Percentiles rank a stretch among this genome's conserved stretches.
phyloP scores from a whole-genome alignment of 2,329 filamentous ascomycete species.

The Arthrobotrys entomopaga region DNA sequence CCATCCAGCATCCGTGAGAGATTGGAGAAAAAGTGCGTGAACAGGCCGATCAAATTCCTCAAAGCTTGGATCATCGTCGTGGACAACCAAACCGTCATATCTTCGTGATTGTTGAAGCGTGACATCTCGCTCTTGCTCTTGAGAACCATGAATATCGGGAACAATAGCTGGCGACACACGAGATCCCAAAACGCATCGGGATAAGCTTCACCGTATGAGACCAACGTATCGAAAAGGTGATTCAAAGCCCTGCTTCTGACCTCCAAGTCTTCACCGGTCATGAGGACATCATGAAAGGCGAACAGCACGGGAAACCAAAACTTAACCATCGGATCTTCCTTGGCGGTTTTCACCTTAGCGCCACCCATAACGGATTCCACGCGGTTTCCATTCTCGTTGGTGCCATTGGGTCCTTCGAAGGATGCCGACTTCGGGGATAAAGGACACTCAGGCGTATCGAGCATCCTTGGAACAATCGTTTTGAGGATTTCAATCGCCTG shows the following conservation, averaged over 20 bases:
- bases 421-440: conserved; percentile 74
- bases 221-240: conserved; percentile 94
- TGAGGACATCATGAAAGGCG: conserved; percentile 97
- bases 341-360: conserved; percentile 66
- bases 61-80: conserved; percentile 99
- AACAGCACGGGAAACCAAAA: conserved; percentile 99
- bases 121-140: conserved; percentile 96
- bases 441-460: conserved; percentile 93
- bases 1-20: conserved; percentile 97
- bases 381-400: conserved; percentile 53
- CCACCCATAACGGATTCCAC: conserved; percentile 30
- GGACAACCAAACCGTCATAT: conserved; percentile 96
- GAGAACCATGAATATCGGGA: conserved; percentile 97
- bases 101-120: conserved; percentile 93
- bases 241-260: conserved; percentile 88
- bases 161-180: conserved; percentile 93
- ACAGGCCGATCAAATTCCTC: conserved; percentile 97
- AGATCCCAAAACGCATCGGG: conserved; percentile 98
- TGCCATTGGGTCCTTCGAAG: conserved; percentile 64
- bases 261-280: conserved; percentile 98
- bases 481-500: conserved; percentile 96
- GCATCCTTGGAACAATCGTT: conserved; percentile 91
- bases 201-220: conserved; percentile 89
- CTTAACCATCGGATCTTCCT: conserved; percentile 83
- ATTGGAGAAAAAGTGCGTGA: conserved; percentile 97